These are phyloP conservation scores for Neurospora tetraspora DNA, from an alignment of 495 filamentous ascomycete genomes.

Conservation along the genomic window DNA sequence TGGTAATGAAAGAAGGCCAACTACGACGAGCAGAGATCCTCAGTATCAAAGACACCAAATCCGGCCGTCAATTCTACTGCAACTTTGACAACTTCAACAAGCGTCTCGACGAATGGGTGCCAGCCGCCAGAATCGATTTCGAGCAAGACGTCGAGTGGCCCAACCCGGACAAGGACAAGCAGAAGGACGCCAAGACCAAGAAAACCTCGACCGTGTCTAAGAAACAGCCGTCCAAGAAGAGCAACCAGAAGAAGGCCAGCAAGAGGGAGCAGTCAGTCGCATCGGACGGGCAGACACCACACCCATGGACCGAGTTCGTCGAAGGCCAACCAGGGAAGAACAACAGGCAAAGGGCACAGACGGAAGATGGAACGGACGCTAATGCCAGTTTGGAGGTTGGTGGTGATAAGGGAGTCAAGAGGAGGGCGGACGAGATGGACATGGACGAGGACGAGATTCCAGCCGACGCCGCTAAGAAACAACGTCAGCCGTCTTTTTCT, in stretches of 20 bases:
- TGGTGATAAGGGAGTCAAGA: slow-evolving; percentile 22
- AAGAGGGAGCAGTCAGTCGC: slow-evolving; percentile 39
- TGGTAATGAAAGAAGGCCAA: slow-evolving; percentile 59
- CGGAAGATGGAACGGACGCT: slow-evolving; percentile 25
- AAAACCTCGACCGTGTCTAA: slow-evolving; percentile 33
- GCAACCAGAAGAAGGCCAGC: slow-evolving; percentile 41
- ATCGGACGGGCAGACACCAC: slow-evolving; percentile 37
- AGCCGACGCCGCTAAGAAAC: slow-evolving; percentile 29
- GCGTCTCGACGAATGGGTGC: slow-evolving; percentile 94
- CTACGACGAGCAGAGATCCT: slow-evolving; percentile 87
- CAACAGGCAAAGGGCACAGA: not conserved
- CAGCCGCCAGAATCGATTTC: slow-evolving; percentile 71
- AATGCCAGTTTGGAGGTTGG: slow-evolving; percentile 23
- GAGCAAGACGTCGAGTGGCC: slow-evolving; percentile 48
- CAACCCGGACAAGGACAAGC: slow-evolving; percentile 45
- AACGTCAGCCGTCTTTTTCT: slow-evolving; percentile 45
- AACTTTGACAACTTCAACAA: slow-evolving; percentile 99
- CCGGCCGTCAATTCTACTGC: slow-evolving; percentile 79
- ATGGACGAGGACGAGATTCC: slow-evolving; percentile 34
- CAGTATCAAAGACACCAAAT: slow-evolving; percentile 74
- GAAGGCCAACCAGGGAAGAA: slow-evolving; percentile 25
- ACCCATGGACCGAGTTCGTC: slow-evolving; percentile 32
- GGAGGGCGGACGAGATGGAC: slow-evolving; percentile 35
- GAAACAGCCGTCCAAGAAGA: slow-evolving; percentile 38
- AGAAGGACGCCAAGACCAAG: slow-evolving; percentile 41